phyloP scores from a whole-genome alignment of 139 green algal genomes.

The Nannochloris sp. region DNA sequence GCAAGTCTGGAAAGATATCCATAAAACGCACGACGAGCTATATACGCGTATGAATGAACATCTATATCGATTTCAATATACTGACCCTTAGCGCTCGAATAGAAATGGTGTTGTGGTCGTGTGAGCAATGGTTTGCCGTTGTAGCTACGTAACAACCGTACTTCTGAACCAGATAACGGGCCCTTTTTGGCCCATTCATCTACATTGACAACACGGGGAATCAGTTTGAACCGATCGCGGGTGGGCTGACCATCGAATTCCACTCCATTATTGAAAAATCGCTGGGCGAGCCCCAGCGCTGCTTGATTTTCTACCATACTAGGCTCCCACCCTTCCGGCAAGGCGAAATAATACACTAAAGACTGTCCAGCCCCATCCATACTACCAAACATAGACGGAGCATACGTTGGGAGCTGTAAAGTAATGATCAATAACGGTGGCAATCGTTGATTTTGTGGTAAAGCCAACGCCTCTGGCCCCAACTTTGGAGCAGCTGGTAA shows the following conservation, averaged over 20 bases:
- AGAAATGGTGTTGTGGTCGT: slow-evolving; percentile 68
- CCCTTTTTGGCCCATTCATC: slow-evolving; percentile 64
- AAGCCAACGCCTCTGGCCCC: background rate
- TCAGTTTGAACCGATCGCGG: slow-evolving; percentile 75
- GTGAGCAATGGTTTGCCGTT: slow-evolving; percentile 85
- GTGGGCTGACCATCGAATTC: slow-evolving; percentile 61
- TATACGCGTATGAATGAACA: slow-evolving; percentile 75
- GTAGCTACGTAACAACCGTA: slow-evolving; percentile 66
- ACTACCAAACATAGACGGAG: slow-evolving; percentile 54
- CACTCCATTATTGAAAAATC: slow-evolving; percentile 58
- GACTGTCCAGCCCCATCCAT: slow-evolving; percentile 51
- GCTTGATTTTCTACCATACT: slow-evolving; percentile 37
- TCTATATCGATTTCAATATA: slow-evolving; percentile 82
- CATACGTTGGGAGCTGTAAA: slow-evolving; percentile 73
- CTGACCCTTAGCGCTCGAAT: slow-evolving; percentile 19
- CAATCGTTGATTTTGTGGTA: slow-evolving; percentile 37
- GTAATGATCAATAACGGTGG: slow-evolving; percentile 77
- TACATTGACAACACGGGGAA: slow-evolving; percentile 70
- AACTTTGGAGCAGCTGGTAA: slow-evolving; percentile 45
- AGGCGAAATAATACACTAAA: slow-evolving; percentile 72
- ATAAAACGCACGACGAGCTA: slow-evolving; percentile 56
- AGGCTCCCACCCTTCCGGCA: slow-evolving; percentile 62
- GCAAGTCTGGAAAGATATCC: slow-evolving; percentile 30
- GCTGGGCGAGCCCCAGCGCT: slow-evolving; percentile 56
- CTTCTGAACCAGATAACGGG: slow-evolving; percentile 58